These are phyloP conservation scores for Fraxinus greggii DNA, from an alignment of 305 asterid species.

Conservation along the genomic window DNA sequence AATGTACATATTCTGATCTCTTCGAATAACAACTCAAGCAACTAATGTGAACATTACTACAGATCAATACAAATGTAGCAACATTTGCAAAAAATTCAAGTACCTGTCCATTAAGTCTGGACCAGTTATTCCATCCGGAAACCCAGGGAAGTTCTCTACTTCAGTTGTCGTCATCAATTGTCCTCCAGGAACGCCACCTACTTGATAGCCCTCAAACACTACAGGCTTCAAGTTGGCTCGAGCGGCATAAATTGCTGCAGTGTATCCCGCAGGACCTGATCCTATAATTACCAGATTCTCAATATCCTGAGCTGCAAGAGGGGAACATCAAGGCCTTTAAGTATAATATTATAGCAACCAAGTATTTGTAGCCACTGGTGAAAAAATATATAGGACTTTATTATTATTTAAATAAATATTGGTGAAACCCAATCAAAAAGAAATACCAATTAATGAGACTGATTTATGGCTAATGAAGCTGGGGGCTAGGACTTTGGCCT, in stretches of 20 bases:
- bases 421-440: not conserved
- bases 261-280: conserved; percentile 97
- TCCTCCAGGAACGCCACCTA: conserved; percentile 98
- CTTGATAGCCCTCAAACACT: conserved; percentile 90
- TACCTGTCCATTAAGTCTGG: conserved; percentile 94
- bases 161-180: conserved; percentile 98
- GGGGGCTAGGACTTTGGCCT: not conserved
- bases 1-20: conserved; percentile 19
- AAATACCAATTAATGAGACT: not conserved
- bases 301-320: conserved; percentile 48
- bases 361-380: not conserved
- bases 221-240: conserved; percentile 90
- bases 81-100: not conserved
- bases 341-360: not conserved
- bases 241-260: conserved; percentile 92
- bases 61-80: not conserved
- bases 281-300: conserved; percentile 85
- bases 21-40: conserved; percentile 8
- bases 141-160: conserved; percentile 96
- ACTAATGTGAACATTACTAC: not conserved
- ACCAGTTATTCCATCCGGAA: conserved; percentile 94
- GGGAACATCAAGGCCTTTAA: conserved; percentile 2
- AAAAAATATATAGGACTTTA: not conserved
- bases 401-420: not conserved
- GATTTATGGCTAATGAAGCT: not conserved